Evolutionary conservation across 192 early-diverging fungal genomes (phyloP), one percentile per base, ranked within the genome.

Genomic region (Coemansia sp.): DNA sequence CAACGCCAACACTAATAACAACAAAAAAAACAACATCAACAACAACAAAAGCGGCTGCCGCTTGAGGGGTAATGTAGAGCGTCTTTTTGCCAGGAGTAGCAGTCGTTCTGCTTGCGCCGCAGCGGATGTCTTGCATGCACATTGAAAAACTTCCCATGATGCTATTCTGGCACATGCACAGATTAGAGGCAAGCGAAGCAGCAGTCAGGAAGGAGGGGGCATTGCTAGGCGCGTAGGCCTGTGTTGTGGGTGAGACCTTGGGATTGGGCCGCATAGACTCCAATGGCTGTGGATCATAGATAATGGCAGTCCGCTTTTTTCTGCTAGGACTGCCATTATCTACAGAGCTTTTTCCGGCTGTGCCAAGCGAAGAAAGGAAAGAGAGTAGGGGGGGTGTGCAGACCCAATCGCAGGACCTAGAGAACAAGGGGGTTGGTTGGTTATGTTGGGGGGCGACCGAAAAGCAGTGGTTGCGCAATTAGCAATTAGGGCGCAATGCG

Each of bases 391-490:
- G 37, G 8, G 26, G 56, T n/a, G 22, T 12, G 26, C 39, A 40
- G 56, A 58, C 56, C 56, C 56, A 58, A 58, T 58, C 12, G 37
- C 39, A 40, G 56, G 12, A 41, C 56, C 56, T 58, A 26, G 32
- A 56, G 26, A 18, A 26, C 54, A 56, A 56, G 13, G 54, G 54
- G 54, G 8, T n/a, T n/a, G 41, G 49, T 7, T 16, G 32, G 32
- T 40, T 58, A 36, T n/a, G 56, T 58, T 58, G 56, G 56, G 49
- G 56, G 56, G n/a, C 54, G 54, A 13, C 22, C n/a, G n/a, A 16
- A 16, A 16, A 48, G 15, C n/a, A n/a, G n/a, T n/a, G 45, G 45
- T 46, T 15, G 45, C 8, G n/a, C n/a, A n/a, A n/a, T n/a, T n/a
- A n/a, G 45, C 45, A 15, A 15, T 46, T 46, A 46, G 45, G 45